phyloP scores from a whole-genome alignment of 2,329 filamentous ascomycete species.

The Coleophoma cylindrospora region DNA sequence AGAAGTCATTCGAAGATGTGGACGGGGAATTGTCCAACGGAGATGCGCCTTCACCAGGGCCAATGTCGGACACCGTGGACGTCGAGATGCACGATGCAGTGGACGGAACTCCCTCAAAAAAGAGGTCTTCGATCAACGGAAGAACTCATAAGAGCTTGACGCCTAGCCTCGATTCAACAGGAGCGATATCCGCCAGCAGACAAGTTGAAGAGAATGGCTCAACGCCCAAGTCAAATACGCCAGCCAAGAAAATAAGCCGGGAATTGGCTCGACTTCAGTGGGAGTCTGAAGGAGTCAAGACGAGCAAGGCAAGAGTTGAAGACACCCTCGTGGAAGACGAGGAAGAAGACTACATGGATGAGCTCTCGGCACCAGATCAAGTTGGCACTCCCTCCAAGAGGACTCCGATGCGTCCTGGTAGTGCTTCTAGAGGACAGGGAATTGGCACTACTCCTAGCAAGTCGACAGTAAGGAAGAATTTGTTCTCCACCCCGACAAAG shows the following conservation, averaged over 20 bases:
- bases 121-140: not conserved
- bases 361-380: not conserved
- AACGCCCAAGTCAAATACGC: not conserved
- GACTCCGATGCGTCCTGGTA: not conserved
- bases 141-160: not conserved
- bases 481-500: constrained; percentile 25
- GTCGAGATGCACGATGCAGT: not conserved
- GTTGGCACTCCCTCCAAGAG: constrained; percentile 4
- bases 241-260: not conserved
- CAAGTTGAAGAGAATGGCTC: not conserved
- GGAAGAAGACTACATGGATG: not conserved
- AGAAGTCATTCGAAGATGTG: not conserved
- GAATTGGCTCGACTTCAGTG: constrained; percentile 1
- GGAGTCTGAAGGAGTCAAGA: constrained; percentile 1
- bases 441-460: constrained; percentile 14
- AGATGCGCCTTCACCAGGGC: not conserved
- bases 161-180: too few species aligned
- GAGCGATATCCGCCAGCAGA: too few species aligned
- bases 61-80: not conserved
- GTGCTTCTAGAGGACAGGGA: constrained; percentile 1
- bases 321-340: not conserved
- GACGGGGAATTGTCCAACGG: not conserved
- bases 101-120: not conserved
- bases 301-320: not conserved
- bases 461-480: constrained; percentile 13